Conservation (phyloP, 1,284 basidiomycete species). For the Boletus sp. region DNA sequence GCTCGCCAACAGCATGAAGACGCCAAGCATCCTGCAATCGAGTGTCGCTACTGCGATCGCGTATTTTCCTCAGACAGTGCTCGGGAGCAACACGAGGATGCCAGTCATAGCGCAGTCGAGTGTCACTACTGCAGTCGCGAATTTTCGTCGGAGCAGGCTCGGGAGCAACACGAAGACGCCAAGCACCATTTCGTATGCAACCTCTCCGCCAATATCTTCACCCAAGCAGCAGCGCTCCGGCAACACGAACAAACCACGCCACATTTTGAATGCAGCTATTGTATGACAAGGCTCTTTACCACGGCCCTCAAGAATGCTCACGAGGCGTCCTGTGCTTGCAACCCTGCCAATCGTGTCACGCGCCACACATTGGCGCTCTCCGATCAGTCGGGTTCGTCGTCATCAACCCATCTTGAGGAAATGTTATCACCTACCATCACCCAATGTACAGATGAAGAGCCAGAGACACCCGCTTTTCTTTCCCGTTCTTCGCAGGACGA, state of each 20-base stretch:
- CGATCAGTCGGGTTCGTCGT: neutral
- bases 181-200: slow-evolving; percentile 12
- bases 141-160: slow-evolving; percentile 12
- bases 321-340: slow-evolving; percentile 5
- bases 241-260: slow-evolving; percentile 12
- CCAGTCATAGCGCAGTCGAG: slow-evolving; percentile 7
- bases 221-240: neutral
- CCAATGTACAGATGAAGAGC: neutral
- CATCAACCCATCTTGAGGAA: neutral
- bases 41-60: slow-evolving; percentile 15
- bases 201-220: slow-evolving; percentile 11
- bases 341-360: neutral
- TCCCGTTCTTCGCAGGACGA: slow-evolving; percentile 7
- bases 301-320: slow-evolving; percentile 5
- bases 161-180: slow-evolving; percentile 1
- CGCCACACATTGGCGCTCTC: no score
- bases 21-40: slow-evolving; percentile 9
- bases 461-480: neutral
- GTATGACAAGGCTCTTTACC: slow-evolving; percentile 1
- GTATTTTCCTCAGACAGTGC: slow-evolving; percentile 10
- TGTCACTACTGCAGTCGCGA: slow-evolving; percentile 4
- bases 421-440: neutral
- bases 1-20: slow-evolving; percentile 12
- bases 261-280: slow-evolving; percentile 18
- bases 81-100: slow-evolving; percentile 8